phyloP scores from a whole-genome alignment of 108 stramenopile species.

The Pseudonitzschia multiseries region DNA sequence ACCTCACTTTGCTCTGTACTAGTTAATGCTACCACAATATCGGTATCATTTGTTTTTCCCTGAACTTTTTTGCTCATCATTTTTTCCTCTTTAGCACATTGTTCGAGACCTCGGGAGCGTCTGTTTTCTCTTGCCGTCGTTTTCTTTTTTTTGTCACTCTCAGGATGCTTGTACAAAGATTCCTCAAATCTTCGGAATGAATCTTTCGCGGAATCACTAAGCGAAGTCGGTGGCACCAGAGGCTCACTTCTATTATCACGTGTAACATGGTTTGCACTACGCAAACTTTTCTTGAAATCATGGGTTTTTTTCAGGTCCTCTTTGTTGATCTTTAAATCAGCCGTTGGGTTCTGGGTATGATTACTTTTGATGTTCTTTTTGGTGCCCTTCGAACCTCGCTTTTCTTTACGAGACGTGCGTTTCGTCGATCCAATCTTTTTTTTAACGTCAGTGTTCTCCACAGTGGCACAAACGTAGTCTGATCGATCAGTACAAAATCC shows the following conservation, averaged over 20 bases:
- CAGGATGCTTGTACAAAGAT: neutral
- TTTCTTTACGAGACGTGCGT: neutral
- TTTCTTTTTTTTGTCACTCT: neutral
- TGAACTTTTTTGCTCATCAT: no score
- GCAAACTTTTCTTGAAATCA: no score
- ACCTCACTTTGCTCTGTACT: no score
- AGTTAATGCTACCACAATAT: no score
- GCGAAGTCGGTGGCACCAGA: neutral
- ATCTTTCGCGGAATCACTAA: neutral
- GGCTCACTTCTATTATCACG: neutral
- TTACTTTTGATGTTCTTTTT: neutral
- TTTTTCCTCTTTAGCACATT: no score
- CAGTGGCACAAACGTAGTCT: neutral
- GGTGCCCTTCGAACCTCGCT: neutral
- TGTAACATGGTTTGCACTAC: neutral
- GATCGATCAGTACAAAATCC: constrained; percentile 4
- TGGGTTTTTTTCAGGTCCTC: no score
- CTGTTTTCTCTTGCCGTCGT: neutral
- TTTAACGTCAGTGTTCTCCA: neutral
- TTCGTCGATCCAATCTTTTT: neutral
- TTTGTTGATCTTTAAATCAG: no score
- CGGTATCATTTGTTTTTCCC: no score
- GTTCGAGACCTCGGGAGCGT: no score
- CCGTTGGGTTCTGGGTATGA: no score
- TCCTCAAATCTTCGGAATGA: neutral